A percentile compares a stretch with the other conserved stretches of the same genome.
phyloP scores from a whole-genome alignment of 176 grass and related monocot genomes.

The Tillandsia fasciculata region DNA sequence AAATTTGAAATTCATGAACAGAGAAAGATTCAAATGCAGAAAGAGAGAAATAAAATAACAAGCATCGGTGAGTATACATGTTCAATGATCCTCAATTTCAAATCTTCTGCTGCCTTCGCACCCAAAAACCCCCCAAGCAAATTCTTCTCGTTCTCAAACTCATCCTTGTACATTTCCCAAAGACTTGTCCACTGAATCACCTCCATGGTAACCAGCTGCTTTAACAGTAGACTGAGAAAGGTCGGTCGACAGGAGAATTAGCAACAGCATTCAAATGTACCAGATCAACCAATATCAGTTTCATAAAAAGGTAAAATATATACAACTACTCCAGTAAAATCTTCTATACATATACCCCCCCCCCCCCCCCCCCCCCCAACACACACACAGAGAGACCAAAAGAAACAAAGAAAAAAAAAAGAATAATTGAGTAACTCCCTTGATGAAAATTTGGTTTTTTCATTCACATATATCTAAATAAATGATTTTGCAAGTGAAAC shows the following conservation, averaged over 20 bases:
- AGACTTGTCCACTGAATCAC: conserved; percentile 80
- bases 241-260: not conserved
- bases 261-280: not conserved
- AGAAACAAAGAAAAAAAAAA: too few relatives aligned
- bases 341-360: too few relatives aligned
- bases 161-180: conserved; percentile 65
- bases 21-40: conserved; percentile 4
- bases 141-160: conserved; percentile 86
- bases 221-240: conserved; percentile 46
- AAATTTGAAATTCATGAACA: not conserved
- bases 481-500: too few relatives aligned
- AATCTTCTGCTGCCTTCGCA: conserved; percentile 64
- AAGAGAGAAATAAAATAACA: not conserved
- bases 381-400: too few relatives aligned
- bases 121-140: conserved; percentile 64
- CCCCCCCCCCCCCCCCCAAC: too few relatives aligned
- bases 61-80: conserved; percentile 37
- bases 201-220: conserved; percentile 96
- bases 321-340: too few relatives aligned
- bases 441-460: too few relatives aligned
- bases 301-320: too few relatives aligned
- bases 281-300: not conserved
- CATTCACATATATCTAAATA: too few relatives aligned
- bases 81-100: conserved; percentile 85
- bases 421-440: too few relatives aligned